Evolutionary conservation across 108 stramenopile species (phyloP), one percentile per base, ranked within the genome.

Genomic region (Fragilariopsis cylindrus): DNA sequence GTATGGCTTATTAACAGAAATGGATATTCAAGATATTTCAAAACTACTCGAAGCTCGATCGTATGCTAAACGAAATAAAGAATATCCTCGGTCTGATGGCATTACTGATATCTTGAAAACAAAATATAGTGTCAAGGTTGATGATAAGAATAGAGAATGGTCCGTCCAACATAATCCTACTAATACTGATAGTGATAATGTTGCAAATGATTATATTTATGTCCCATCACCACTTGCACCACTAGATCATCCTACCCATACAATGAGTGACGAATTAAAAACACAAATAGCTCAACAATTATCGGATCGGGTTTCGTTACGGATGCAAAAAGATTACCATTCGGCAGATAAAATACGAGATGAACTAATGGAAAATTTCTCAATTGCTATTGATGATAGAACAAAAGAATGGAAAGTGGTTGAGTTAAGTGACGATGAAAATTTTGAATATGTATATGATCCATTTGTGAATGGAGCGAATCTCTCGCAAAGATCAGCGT

Each of bases 291-390:
- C 12, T n/a, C 12, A 30, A n/a, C 19, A 15, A 40, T 40, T 63
- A 21, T n/a, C n/a, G 43, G 62, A 63, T 4, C 62, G 62, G 40
- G 43, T 13, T 13, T 3, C 45, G 43, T 42, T 44, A 21, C 62
- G 62, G 60, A 48, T 41, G 41, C 50, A 57, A 6, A 57, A 81
- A 7, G 79, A 89, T 48, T 92, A 76, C 68, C 70, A 77, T 8
- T 39, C 46, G 16, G 88, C 88, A 4, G 91, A 92, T 75, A 64
- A 60, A 12, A 86, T 88, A 57, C 79, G 85, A 6, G 83, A 85
- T 44, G 77, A 82, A 41, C 70, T 91, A 57, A 18, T 60, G 16
- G 56, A 82, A 42, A 70, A 66, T 21, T 88, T 80, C 62, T 40
- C 57, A 18, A 70, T 88, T 16, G 78, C 57, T 7, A 74, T 91